Evolutionary conservation across 208 protist species (phyloP).

Genomic region (Zelonia costaricensis): DNA sequence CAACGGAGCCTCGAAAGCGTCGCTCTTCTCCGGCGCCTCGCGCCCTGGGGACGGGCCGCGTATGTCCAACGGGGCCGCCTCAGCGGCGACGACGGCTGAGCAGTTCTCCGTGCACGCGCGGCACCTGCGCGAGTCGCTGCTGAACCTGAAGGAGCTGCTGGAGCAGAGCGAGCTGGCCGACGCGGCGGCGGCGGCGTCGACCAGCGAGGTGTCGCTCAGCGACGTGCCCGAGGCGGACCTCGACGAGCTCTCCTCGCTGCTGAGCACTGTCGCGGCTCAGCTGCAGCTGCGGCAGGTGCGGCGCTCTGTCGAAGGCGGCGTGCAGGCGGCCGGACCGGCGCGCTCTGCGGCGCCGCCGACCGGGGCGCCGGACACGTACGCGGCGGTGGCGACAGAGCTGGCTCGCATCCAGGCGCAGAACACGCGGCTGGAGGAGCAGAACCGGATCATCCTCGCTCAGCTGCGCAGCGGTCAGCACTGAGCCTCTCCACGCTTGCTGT

Average conservation of each 20-base stretch:
- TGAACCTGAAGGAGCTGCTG: slow-evolving; percentile 42
- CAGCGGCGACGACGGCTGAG: not conserved
- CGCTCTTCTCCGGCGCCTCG: not conserved
- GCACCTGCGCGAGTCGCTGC: slow-evolving; percentile 47
- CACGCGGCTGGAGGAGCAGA: slow-evolving; percentile 57
- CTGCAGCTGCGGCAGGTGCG: slow-evolving; percentile 40
- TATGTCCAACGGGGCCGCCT: not conserved
- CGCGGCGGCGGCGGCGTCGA: not conserved
- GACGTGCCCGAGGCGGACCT: slow-evolving; percentile 22
- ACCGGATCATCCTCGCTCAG: slow-evolving; percentile 45
- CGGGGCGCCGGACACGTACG: not conserved
- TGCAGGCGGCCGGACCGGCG: too few species aligned
- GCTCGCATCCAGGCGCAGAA: slow-evolving; percentile 56
- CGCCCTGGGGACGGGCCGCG: not conserved
- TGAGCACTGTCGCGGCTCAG: slow-evolving; percentile 37
- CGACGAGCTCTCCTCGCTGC: slow-evolving; percentile 31
- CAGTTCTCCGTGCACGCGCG: slow-evolving; percentile 32
- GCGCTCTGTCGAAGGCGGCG: slow-evolving; percentile 15
- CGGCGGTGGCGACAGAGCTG: slow-evolving; percentile 39
- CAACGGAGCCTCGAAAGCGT: not conserved
- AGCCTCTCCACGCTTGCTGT: too few species aligned
- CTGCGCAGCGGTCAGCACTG: slow-evolving; percentile 13
- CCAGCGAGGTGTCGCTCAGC: slow-evolving; percentile 3
- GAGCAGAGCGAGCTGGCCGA: slow-evolving; percentile 28
- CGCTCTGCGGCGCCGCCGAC: not conserved